These are phyloP conservation scores for Aureobasidium namibiae DNA, from an alignment of 2,329 filamentous ascomycete genomes.

Conservation along the genomic window DNA sequence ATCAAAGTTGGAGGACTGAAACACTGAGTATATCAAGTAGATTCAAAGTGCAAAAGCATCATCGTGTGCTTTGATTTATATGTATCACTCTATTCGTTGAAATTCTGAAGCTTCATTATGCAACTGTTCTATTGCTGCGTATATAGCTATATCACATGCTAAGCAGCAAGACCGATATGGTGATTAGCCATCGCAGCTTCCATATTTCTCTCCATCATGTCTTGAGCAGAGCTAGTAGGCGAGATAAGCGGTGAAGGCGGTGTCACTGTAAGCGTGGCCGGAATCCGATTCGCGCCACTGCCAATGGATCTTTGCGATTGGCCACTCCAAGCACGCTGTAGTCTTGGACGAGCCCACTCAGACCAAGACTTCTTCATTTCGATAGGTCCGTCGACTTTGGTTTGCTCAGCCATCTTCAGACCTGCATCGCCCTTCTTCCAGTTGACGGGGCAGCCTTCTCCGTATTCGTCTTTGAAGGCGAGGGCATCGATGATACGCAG, in stretches of 20 bases:
- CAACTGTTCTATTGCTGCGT: neutral
- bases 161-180: slow-evolving; percentile 19
- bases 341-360: slow-evolving; percentile 26
- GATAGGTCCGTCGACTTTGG: slow-evolving; percentile 20
- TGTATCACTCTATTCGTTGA: too few species aligned
- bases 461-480: slow-evolving; percentile 36
- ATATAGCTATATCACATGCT: neutral
- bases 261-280: slow-evolving; percentile 9
- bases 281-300: slow-evolving; percentile 6
- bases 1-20: neutral
- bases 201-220: slow-evolving; percentile 22
- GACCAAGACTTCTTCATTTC: slow-evolving; percentile 25
- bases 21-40: neutral
- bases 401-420: slow-evolving; percentile 20
- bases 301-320: slow-evolving; percentile 16
- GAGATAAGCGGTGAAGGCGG: slow-evolving; percentile 18
- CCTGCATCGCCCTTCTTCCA: slow-evolving; percentile 27
- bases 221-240: slow-evolving; percentile 17
- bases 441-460: slow-evolving; percentile 29
- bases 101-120: neutral
- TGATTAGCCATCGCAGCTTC: slow-evolving; percentile 22
- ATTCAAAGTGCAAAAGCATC: too few species aligned
- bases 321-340: slow-evolving; percentile 23
- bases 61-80: too few species aligned
- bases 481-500: slow-evolving; percentile 49